Evolutionary conservation across 805 yeast species (phyloP).

Genomic region (Cyberlindnera mrakii): DNA sequence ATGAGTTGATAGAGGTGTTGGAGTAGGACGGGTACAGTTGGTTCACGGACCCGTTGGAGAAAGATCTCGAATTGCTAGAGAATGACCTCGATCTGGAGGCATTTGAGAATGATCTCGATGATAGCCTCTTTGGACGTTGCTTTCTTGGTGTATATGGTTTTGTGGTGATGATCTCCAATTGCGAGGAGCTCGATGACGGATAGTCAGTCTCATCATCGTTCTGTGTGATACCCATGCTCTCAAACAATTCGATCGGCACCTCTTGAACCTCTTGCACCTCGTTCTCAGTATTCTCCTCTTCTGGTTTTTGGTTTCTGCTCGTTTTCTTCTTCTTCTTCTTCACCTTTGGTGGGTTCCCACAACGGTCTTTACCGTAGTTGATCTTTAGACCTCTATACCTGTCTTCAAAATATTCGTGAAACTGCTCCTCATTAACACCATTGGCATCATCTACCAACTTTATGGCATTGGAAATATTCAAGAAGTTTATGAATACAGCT

Average conservation of each 20-base stretch:
- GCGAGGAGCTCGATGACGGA: not conserved
- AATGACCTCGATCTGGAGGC: too few relatives aligned
- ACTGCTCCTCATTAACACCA: conserved; percentile 26
- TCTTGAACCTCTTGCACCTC: conserved; percentile 9
- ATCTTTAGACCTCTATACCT: conserved; percentile 52
- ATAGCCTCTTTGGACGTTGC: not conserved
- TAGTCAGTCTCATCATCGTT: conserved; percentile 2
- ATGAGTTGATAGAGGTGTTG: too few relatives aligned
- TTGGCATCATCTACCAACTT: conserved; percentile 56
- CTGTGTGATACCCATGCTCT: conserved; percentile 21
- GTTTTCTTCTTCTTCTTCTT: conserved; percentile 29
- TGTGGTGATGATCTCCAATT: conserved; percentile 7
- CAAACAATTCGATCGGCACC: conserved; percentile 19
- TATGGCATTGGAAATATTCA: conserved; percentile 58
- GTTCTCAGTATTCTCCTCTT: conserved; percentile 10
- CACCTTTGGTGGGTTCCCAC: conserved; percentile 65
- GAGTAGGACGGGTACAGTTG: too few relatives aligned
- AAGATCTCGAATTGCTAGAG: too few relatives aligned
- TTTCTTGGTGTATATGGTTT: conserved; percentile 5
- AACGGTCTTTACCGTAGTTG: conserved; percentile 72
- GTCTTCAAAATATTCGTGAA: conserved; percentile 35
- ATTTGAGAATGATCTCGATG: too few relatives aligned
- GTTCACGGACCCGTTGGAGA: too few relatives aligned
- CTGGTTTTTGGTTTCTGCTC: not conserved
- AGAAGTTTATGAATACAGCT: conserved; percentile 72